Conservation (phyloP, 108 stramenopile genomes). For the Stephanodiscus minutulus region DNA sequence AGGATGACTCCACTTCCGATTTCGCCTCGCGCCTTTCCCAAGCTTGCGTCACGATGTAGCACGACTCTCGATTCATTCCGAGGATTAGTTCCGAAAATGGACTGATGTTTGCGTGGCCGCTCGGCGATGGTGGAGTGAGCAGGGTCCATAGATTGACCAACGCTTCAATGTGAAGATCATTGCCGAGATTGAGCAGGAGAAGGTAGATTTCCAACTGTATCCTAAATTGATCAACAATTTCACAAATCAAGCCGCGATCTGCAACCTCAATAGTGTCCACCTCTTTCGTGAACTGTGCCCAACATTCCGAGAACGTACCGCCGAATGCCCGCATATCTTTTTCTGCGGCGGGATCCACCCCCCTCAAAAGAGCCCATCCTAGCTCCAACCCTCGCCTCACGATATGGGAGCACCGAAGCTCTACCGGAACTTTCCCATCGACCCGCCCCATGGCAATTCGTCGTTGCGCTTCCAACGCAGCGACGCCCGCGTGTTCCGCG, state of each 20-base stretch:
- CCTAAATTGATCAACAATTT: conserved; percentile 3
- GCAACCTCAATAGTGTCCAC: neutral
- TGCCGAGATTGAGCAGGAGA: conserved; percentile 11
- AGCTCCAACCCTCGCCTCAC: neutral
- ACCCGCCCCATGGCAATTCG: neutral
- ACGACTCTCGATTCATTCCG: conserved; percentile 13
- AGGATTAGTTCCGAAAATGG: conserved; percentile 18
- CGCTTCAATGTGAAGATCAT: conserved; percentile 12
- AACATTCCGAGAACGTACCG: conserved; percentile 5
- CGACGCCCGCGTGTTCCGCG: conserved; percentile 8
- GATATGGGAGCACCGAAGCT: neutral
- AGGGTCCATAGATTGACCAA: conserved; percentile 24
- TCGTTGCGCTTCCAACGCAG: no score
- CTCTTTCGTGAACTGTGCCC: neutral
- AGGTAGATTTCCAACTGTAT: conserved; percentile 23
- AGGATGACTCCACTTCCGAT: conserved; percentile 1
- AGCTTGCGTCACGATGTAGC: conserved; percentile 26
- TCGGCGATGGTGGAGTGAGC: neutral
- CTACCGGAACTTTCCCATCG: neutral
- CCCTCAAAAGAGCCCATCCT: conserved; percentile 8
- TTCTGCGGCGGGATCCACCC: neutral
- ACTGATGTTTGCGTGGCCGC: neutral
- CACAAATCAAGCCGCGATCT: neutral
- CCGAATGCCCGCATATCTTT: neutral
- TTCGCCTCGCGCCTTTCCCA: conserved; percentile 25